Percentiles rank a stretch among this genome's conserved stretches.
Conservation (phyloP, 768 basidiomycete genomes). For the Tephrocybe sp. region DNA sequence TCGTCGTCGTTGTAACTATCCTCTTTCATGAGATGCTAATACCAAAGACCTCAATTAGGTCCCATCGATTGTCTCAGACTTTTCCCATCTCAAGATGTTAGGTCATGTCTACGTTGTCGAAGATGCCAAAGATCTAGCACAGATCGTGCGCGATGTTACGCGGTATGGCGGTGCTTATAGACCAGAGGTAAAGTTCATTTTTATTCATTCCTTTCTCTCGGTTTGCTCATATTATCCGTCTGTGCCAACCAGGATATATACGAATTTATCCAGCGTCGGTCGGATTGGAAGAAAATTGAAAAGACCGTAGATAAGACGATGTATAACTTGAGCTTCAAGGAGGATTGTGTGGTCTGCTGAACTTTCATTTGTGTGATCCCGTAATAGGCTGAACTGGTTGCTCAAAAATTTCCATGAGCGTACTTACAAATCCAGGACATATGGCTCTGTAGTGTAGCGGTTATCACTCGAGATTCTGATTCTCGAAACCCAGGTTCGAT, state of each 20-base stretch:
- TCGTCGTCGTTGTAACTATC: slow-evolving; percentile 6
- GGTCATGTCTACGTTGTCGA: slow-evolving; percentile 95
- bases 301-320: slow-evolving; percentile 93
- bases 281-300: slow-evolving; percentile 99
- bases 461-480: slow-evolving; percentile 16
- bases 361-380: neutral
- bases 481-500: slow-evolving; percentile 16
- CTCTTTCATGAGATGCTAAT: neutral
- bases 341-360: slow-evolving; percentile 70
- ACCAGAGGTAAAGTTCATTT: slow-evolving; percentile 65
- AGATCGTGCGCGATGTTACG: slow-evolving; percentile 93
- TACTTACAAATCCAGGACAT: no score
- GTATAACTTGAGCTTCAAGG: slow-evolving; percentile 91
- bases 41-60: slow-evolving; percentile 38
- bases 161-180: slow-evolving; percentile 93
- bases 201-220: no score
- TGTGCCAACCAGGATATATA: slow-evolving; percentile 67
- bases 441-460: slow-evolving; percentile 14
- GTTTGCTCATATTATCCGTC: no score
- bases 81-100: slow-evolving; percentile 93
- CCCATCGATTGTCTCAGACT: slow-evolving; percentile 81
- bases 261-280: slow-evolving; percentile 91
- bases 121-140: slow-evolving; percentile 93
- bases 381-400: neutral
- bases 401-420: neutral